Conservation (phyloP, 2,329 filamentous ascomycete genomes). For the Aspergillus tubingensis region DNA sequence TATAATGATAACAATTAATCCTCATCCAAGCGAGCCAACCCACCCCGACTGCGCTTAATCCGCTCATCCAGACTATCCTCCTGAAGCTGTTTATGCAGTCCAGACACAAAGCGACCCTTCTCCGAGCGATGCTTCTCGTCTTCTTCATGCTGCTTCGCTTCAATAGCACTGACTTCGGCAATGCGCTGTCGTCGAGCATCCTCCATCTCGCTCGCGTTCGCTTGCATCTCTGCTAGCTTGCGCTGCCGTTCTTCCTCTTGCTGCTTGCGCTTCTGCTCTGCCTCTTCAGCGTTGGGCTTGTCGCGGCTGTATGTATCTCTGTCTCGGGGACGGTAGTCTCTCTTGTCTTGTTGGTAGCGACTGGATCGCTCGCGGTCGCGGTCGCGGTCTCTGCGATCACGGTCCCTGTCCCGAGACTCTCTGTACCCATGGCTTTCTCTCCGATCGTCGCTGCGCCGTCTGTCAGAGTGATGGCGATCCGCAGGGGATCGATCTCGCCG, state of each 20-base stretch:
- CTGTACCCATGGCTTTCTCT: not conserved
- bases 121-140: slow-evolving; percentile 57
- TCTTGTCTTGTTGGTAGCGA: slow-evolving; percentile 21
- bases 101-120: slow-evolving; percentile 36
- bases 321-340: slow-evolving; percentile 22
- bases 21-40: slow-evolving; percentile 34
- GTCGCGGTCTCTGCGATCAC: slow-evolving; percentile 8
- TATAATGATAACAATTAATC: slow-evolving; percentile 11
- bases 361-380: slow-evolving; percentile 17
- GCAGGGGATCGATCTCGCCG: slow-evolving; percentile 30
- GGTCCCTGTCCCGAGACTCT: slow-evolving; percentile 8
- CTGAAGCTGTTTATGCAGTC: slow-evolving; percentile 35
- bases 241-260: slow-evolving; percentile 35
- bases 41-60: slow-evolving; percentile 37
- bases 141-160: slow-evolving; percentile 64
- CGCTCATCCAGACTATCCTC: slow-evolving; percentile 40
- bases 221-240: slow-evolving; percentile 73
- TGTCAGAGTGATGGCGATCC: slow-evolving; percentile 17
- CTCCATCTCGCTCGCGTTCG: slow-evolving; percentile 69
- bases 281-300: slow-evolving; percentile 13
- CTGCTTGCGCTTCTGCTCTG: slow-evolving; percentile 25
- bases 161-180: slow-evolving; percentile 65
- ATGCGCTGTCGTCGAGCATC: slow-evolving; percentile 69
- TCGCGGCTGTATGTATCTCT: slow-evolving; percentile 21
- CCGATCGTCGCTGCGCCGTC: slow-evolving; percentile 18